phyloP scores from a whole-genome alignment of 768 basidiomycete genomes.

The Mycena vitilis region DNA sequence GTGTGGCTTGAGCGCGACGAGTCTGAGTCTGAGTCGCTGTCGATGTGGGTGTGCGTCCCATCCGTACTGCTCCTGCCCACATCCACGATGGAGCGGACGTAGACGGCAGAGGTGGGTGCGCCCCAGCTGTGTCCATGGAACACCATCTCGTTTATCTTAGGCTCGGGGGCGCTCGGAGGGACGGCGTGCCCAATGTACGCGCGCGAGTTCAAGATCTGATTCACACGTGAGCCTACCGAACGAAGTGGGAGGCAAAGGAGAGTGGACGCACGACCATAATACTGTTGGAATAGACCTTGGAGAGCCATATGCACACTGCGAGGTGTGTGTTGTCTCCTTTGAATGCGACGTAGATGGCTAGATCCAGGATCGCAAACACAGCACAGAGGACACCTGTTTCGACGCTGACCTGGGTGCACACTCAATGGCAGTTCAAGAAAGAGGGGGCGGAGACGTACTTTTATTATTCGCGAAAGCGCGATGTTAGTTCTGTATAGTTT shows the following conservation, averaged over 20 bases:
- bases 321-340: slow-evolving; percentile 37
- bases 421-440: neutral
- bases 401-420: slow-evolving; percentile 32
- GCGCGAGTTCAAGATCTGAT: slow-evolving; percentile 32
- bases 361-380: slow-evolving; percentile 35
- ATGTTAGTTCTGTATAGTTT: neutral
- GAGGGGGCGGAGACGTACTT: neutral
- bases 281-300: slow-evolving; percentile 41
- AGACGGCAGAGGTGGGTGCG: too few species aligned
- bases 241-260: neutral
- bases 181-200: slow-evolving; percentile 27
- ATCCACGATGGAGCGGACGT: neutral
- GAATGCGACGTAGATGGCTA: slow-evolving; percentile 34
- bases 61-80: neutral
- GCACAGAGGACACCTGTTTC: slow-evolving; percentile 39
- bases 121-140: neutral
- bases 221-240: neutral
- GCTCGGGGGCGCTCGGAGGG: neutral
- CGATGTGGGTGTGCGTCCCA: neutral
- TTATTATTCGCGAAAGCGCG: slow-evolving; percentile 17
- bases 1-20: neutral
- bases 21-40: neutral
- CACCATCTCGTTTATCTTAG: neutral
- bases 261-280: slow-evolving; percentile 18
- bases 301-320: slow-evolving; percentile 33